Conservation (phyloP, 2,329 filamentous ascomycete species). For the Sporothrix brasiliensis region DNA sequence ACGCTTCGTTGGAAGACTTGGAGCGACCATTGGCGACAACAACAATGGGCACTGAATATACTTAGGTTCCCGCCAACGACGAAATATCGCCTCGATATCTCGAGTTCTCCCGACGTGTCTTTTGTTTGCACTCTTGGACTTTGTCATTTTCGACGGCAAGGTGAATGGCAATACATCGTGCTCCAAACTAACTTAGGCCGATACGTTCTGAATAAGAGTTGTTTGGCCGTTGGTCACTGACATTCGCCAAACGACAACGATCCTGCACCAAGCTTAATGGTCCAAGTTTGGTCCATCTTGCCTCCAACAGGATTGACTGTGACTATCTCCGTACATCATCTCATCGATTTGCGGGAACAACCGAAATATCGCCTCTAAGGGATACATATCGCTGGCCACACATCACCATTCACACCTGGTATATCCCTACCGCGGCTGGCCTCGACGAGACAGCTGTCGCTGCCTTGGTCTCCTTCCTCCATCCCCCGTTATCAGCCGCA, state of each 20-base stretch:
- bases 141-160: not conserved
- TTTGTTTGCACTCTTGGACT: not conserved
- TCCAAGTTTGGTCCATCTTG: not conserved
- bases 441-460: not conserved
- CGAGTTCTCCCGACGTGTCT: not conserved
- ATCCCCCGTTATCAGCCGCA: conserved; percentile 10
- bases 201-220: not conserved
- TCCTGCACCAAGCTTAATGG: not conserved
- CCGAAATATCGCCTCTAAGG: not conserved
- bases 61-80: conserved; percentile 1
- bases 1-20: not conserved
- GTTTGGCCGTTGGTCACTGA: not conserved
- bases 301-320: not conserved
- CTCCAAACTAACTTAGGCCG: not conserved
- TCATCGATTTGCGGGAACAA: not conserved
- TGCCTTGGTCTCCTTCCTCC: not conserved
- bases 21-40: not conserved
- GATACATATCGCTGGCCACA: not conserved
- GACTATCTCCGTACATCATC: not conserved
- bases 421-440: not conserved
- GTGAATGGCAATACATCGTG: not conserved
- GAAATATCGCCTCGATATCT: not conserved
- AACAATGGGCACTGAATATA: conserved; percentile 23
- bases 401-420: not conserved
- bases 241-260: conserved; percentile 3